Evolutionary conservation across 805 yeast species (phyloP).

Genomic region (Suhomyces emberorum): DNA sequence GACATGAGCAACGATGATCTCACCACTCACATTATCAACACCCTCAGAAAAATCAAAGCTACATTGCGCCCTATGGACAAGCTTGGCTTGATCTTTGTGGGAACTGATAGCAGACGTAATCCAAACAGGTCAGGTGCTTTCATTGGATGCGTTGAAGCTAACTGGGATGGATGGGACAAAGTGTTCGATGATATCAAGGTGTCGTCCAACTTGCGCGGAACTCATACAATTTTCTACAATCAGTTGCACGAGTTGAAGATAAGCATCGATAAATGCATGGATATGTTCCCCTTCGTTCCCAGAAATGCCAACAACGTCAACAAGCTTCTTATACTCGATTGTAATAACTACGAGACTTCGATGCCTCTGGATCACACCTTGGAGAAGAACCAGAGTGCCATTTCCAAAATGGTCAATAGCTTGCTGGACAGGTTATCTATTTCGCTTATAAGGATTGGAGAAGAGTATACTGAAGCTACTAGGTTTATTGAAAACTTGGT

Average conservation of each 20-base stretch:
- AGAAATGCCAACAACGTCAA: conserved; percentile 7
- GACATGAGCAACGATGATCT: conserved; percentile 25
- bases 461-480: conserved; percentile 14
- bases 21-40: conserved; percentile 16
- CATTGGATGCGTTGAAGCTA: conserved; percentile 42
- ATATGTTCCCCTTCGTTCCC: conserved; percentile 25
- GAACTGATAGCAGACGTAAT: conserved; percentile 41
- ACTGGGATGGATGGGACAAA: conserved; percentile 51
- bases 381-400: background rate
- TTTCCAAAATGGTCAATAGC: conserved; percentile 7
- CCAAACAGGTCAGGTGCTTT: conserved; percentile 40
- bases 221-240: conserved; percentile 11
- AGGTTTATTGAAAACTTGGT: conserved; percentile 11
- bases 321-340: conserved; percentile 11
- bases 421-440: conserved; percentile 19
- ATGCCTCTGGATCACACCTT: conserved; percentile 5
- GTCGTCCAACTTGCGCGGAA: conserved; percentile 13
- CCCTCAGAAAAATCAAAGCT: conserved; percentile 23
- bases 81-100: conserved; percentile 47
- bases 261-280: conserved; percentile 26
- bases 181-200: conserved; percentile 37
- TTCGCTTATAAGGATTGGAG: conserved; percentile 23
- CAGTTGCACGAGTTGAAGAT: conserved; percentile 22
- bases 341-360: conserved; percentile 6
- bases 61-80: conserved; percentile 37